phyloP scores from a whole-genome alignment of 352 stramenopile genomes.

The Pythium biforme region DNA sequence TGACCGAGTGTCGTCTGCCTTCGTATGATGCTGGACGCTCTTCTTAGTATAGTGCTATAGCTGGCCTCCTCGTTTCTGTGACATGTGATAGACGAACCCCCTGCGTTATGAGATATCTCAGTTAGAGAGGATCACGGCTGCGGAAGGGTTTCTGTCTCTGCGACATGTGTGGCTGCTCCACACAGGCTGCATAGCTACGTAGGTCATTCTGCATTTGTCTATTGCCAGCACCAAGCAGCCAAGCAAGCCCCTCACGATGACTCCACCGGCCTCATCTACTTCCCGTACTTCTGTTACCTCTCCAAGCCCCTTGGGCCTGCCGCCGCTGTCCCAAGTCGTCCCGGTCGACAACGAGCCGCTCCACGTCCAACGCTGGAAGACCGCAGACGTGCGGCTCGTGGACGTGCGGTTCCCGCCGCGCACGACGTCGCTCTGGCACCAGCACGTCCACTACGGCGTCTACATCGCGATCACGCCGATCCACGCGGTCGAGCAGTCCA shows the following conservation, averaged over 20 bases:
- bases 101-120: not conserved
- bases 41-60: too few relatives aligned
- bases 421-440: slow-evolving; percentile 28
- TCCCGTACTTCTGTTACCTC: not conserved
- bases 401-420: slow-evolving; percentile 27
- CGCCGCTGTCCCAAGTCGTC: slow-evolving; percentile 7
- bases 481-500: slow-evolving; percentile 19
- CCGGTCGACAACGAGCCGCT: slow-evolving; percentile 31
- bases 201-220: too few relatives aligned
- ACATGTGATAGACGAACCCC: not conserved
- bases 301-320: not conserved
- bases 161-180: too few relatives aligned
- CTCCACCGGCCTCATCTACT: not conserved
- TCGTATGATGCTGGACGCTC: too few relatives aligned
- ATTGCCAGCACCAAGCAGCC: not conserved
- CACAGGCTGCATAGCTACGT: too few relatives aligned
- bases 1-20: too few relatives aligned
- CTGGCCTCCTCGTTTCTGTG: too few relatives aligned
- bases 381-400: slow-evolving; percentile 21
- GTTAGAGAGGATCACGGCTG: not conserved
- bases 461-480: slow-evolving; percentile 26
- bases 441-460: slow-evolving; percentile 30
- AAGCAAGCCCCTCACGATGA: not conserved
- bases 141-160: not conserved
- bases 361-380: slow-evolving; percentile 26